Conservation (phyloP, 352 stramenopile species). For the Globisporangium carolinianum region DNA sequence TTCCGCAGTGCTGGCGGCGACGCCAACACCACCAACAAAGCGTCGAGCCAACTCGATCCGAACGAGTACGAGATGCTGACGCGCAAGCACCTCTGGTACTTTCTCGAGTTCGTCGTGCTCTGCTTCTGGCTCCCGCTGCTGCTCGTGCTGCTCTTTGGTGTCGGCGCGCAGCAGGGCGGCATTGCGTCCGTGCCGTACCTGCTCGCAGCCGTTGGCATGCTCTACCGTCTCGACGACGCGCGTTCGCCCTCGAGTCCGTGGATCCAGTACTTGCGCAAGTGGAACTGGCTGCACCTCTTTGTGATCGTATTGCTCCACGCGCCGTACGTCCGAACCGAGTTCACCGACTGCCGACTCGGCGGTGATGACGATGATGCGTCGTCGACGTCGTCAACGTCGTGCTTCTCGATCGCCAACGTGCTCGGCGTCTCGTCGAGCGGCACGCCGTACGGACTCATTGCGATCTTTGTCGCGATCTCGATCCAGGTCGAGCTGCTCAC, state of each 20-base stretch:
- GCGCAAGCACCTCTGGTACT: slow-evolving; percentile 62
- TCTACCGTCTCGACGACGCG: slow-evolving; percentile 72
- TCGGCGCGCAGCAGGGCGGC: slow-evolving; percentile 60
- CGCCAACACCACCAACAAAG: background rate
- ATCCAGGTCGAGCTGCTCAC: slow-evolving; percentile 78
- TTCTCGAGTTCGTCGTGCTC: slow-evolving; percentile 57
- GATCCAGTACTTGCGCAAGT: slow-evolving; percentile 72
- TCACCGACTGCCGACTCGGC: slow-evolving; percentile 47
- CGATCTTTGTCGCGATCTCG: slow-evolving; percentile 74
- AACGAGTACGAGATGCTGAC: slow-evolving; percentile 53
- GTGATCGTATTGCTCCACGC: slow-evolving; percentile 65
- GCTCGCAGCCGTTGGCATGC: slow-evolving; percentile 56
- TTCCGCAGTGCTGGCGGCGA: background rate
- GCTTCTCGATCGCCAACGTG: slow-evolving; percentile 63
- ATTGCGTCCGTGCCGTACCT: slow-evolving; percentile 74
- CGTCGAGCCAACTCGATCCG: slow-evolving; percentile 8
- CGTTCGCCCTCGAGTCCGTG: slow-evolving; percentile 45
- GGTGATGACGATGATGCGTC: slow-evolving; percentile 8
- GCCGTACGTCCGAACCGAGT: slow-evolving; percentile 43
- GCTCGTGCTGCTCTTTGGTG: slow-evolving; percentile 67
- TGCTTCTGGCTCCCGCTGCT: slow-evolving; percentile 59
- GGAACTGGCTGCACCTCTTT: slow-evolving; percentile 81
- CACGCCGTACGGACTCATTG: slow-evolving; percentile 61
- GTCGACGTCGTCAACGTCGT: slow-evolving; percentile 23
- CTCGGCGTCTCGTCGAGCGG: slow-evolving; percentile 50